These are phyloP conservation scores for Lignosus rhinocerotis DNA, from an alignment of 1,284 basidiomycete genomes.

Conservation along the genomic window DNA sequence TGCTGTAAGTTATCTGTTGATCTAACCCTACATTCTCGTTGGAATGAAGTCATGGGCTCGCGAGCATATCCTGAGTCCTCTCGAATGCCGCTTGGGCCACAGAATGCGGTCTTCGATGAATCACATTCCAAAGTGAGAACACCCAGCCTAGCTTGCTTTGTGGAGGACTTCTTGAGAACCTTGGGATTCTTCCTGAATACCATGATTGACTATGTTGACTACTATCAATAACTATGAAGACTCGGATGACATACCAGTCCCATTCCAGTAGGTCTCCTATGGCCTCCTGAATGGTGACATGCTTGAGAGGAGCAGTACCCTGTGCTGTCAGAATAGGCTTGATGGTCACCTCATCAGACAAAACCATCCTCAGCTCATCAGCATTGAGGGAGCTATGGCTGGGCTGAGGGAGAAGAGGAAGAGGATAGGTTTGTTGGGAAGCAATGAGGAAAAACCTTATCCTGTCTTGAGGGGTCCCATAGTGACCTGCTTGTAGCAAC, in stretches of 20 bases:
- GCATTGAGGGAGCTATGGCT: conserved; percentile 60
- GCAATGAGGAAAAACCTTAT: conserved; percentile 73
- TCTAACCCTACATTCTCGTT: conserved; percentile 41
- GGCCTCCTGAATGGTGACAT: conserved; percentile 64
- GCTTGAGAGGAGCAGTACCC: conserved; percentile 53
- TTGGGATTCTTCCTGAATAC: not conserved
- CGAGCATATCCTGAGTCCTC: conserved; percentile 31
- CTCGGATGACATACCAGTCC: conserved; percentile 54
- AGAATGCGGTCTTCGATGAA: conserved; percentile 32
- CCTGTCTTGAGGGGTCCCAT: conserved; percentile 70
- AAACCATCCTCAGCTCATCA: conserved; percentile 48
- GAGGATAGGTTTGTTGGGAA: conserved; percentile 47
- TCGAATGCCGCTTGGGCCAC: conserved; percentile 22
- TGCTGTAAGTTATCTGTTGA: conserved; percentile 53
- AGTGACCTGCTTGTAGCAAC: conserved; percentile 69
- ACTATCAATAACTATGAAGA: not conserved
- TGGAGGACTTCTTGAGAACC: not conserved
- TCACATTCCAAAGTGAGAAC: conserved; percentile 40
- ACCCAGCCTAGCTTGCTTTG: not conserved
- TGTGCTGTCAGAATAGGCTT: conserved; percentile 44
- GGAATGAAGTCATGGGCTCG: conserved; percentile 52
- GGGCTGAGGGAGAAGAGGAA: conserved; percentile 68
- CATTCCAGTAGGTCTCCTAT: conserved; percentile 67
- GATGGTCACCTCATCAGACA: conserved; percentile 42
- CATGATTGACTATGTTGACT: no score